These are phyloP conservation scores for Smallanthus sonchifolius DNA, from an alignment of 129 eudicot species.

Conservation along the genomic window DNA sequence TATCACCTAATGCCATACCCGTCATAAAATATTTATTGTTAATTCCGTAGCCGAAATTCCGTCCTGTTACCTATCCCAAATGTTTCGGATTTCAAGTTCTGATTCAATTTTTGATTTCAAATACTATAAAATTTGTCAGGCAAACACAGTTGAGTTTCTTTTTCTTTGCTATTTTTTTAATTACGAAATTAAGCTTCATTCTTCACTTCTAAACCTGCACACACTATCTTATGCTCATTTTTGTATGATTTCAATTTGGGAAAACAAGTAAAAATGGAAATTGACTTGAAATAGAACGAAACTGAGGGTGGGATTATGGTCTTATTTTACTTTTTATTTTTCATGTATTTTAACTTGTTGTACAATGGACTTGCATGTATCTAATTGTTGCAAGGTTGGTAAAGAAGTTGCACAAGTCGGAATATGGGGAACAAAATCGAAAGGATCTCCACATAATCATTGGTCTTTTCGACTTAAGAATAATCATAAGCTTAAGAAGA, in stretches of 20 bases:
- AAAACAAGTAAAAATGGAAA: neutral
- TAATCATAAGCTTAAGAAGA: conserved; percentile 27
- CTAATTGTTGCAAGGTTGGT: conserved; percentile 1
- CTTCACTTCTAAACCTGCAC: neutral
- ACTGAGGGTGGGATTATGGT: too few relatives aligned
- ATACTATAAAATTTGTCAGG: too few relatives aligned
- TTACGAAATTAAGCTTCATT: neutral
- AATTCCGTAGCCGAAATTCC: too few relatives aligned
- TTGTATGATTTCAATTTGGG: neutral
- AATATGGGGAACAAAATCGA: conserved; percentile 20
- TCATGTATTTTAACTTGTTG: too few relatives aligned
- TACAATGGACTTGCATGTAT: neutral
- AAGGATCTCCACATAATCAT: conserved; percentile 18
- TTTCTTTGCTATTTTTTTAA: neutral
- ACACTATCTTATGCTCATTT: neutral
- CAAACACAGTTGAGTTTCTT: neutral
- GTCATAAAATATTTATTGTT: too few relatives aligned
- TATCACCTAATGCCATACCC: too few relatives aligned
- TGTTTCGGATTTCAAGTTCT: too few relatives aligned
- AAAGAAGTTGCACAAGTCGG: conserved; percentile 27
- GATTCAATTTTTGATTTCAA: neutral
- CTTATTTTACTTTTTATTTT: too few relatives aligned
- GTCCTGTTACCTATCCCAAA: too few relatives aligned
- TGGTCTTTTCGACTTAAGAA: conserved; percentile 23
- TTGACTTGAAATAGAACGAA: neutral